Evolutionary conservation across 495 filamentous ascomycete genomes (phyloP).

Genomic region (Aspergillus leporis): DNA sequence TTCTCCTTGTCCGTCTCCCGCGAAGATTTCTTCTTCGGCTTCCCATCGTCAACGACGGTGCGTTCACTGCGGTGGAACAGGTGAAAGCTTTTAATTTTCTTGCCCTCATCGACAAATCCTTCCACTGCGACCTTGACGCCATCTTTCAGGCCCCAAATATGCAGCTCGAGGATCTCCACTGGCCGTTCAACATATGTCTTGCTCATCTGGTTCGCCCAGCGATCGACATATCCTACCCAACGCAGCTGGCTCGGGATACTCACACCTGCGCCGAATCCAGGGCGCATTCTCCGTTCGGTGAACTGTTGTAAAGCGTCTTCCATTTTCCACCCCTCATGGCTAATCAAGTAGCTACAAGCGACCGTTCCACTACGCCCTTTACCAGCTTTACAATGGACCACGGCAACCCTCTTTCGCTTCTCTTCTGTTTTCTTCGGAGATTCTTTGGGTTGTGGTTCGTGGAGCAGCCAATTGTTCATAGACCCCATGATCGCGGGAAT

Average conservation of each 20-base stretch:
- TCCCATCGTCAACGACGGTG: conserved; percentile 61
- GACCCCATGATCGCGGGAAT: conserved; percentile 85
- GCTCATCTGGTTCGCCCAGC: conserved; percentile 68
- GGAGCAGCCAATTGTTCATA: conserved; percentile 88
- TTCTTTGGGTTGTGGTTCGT: conserved; percentile 44
- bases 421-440: conserved; percentile 17
- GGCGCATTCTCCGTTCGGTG: conserved; percentile 84
- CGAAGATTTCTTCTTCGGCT: conserved; percentile 4
- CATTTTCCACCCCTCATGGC: conserved; percentile 81
- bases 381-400: conserved; percentile 96
- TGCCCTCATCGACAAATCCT: conserved; percentile 83
- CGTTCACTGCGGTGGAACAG: conserved; percentile 74
- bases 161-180: conserved; percentile 84
- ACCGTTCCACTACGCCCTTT: conserved; percentile 93
- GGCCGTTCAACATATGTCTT: conserved; percentile 83
- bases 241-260: conserved; percentile 89
- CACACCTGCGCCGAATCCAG: conserved; percentile 85
- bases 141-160: conserved; percentile 84
- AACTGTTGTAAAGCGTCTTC: conserved; percentile 79
- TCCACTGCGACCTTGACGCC: conserved; percentile 87
- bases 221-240: conserved; percentile 87
- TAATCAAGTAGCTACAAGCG: conserved; percentile 83
- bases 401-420: conserved; percentile 65
- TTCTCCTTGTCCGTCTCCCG: conserved; percentile 8
- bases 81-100: conserved; percentile 81